phyloP scores from a whole-genome alignment of 208 protist genomes.

The Wallacemonas sp. region DNA sequence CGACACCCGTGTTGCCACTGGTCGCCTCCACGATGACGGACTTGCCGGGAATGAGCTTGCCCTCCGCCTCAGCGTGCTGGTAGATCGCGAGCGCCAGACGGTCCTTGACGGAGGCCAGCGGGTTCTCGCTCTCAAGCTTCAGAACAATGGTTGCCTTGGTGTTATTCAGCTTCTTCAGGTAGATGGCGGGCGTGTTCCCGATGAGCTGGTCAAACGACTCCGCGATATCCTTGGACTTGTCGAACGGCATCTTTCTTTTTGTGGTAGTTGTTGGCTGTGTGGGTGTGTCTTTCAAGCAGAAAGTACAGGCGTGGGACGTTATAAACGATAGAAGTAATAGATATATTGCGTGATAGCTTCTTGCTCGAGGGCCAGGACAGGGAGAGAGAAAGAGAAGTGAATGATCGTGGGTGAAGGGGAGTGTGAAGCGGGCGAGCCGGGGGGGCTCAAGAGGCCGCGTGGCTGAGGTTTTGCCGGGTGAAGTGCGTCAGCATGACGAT shows the following conservation, averaged over 20 bases:
- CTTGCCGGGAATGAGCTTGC: conserved; percentile 77
- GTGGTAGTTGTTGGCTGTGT: background rate
- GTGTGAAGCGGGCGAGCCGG: too few relatives aligned
- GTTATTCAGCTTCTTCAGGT: conserved; percentile 82
- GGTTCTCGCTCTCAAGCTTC: conserved; percentile 89
- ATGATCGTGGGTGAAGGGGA: too few relatives aligned
- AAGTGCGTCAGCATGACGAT: too few relatives aligned
- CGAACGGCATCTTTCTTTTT: conserved; percentile 31
- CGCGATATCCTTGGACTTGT: conserved; percentile 63
- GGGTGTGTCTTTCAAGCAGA: background rate
- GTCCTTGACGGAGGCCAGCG: conserved; percentile 88
- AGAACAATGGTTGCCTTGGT: conserved; percentile 79
- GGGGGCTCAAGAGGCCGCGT: too few relatives aligned
- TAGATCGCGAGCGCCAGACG: conserved; percentile 80
- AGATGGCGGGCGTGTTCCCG: conserved; percentile 89
- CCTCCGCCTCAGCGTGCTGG: conserved; percentile 82
- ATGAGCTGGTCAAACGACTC: conserved; percentile 80
- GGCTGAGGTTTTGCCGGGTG: too few relatives aligned
- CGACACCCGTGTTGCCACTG: conserved; percentile 91
- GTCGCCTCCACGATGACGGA: conserved; percentile 89
- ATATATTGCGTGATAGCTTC: background rate
- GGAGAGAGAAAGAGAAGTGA: background rate
- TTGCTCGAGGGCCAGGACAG: background rate
- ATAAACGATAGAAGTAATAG: conserved; percentile 4
- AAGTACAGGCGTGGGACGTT: too few relatives aligned